These are phyloP conservation scores for Zygoascus meyerae DNA, from an alignment of 1,139 yeast species.

Conservation along the genomic window DNA sequence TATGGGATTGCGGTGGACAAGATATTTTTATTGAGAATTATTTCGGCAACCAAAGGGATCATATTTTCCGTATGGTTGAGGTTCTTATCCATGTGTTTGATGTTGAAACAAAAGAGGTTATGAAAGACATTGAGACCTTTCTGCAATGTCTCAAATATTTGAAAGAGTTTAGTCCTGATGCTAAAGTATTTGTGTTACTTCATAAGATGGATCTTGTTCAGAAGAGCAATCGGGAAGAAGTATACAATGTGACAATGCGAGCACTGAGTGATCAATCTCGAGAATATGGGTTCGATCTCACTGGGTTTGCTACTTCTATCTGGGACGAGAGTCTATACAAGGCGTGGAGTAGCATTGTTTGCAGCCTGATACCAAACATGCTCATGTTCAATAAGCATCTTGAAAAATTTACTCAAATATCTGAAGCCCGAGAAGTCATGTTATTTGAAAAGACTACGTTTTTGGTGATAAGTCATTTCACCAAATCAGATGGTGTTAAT, in stretches of 20 bases:
- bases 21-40: slow-evolving; percentile 96
- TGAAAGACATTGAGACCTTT: slow-evolving; percentile 90
- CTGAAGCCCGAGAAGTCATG: slow-evolving; percentile 87
- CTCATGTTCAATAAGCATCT: slow-evolving; percentile 70
- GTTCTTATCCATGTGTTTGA: slow-evolving; percentile 97
- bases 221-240: slow-evolving; percentile 75
- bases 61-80: slow-evolving; percentile 91
- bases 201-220: slow-evolving; percentile 97
- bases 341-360: slow-evolving; percentile 96
- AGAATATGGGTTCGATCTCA: slow-evolving; percentile 69
- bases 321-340: slow-evolving; percentile 96
- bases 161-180: slow-evolving; percentile 81
- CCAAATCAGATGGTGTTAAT: slow-evolving; percentile 16
- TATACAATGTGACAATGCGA: slow-evolving; percentile 78
- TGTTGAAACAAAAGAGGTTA: slow-evolving; percentile 86
- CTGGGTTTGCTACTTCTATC: slow-evolving; percentile 93
- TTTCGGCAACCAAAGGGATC: slow-evolving; percentile 79
- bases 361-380: slow-evolving; percentile 92
- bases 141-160: slow-evolving; percentile 76
- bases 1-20: slow-evolving; percentile 97
- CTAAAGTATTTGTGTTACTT: slow-evolving; percentile 82
- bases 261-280: slow-evolving; percentile 71
- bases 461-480: slow-evolving; percentile 52
- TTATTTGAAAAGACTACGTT: slow-evolving; percentile 92
- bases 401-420: slow-evolving; percentile 62